A percentile compares a stretch with the other conserved stretches of the same genome.
These are phyloP conservation scores for Penicillium thymicola DNA, from an alignment of 2,329 filamentous ascomycete genomes.

Conservation along the genomic window DNA sequence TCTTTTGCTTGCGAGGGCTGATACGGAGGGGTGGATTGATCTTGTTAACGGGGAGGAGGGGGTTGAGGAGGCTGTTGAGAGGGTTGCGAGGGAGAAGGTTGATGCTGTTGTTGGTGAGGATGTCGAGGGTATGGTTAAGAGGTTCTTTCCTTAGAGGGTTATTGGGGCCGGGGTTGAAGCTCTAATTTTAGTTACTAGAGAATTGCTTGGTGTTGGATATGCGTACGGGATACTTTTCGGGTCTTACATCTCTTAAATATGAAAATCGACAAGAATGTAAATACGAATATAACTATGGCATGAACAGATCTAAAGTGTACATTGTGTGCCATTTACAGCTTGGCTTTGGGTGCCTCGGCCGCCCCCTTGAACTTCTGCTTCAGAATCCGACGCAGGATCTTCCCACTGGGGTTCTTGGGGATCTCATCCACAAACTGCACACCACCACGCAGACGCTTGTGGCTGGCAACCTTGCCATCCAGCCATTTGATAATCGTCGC, in stretches of 20 bases:
- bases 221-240: neutral
- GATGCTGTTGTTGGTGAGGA: constrained; percentile 53
- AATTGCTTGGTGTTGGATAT: neutral
- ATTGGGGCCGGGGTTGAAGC: neutral
- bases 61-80: constrained; percentile 47
- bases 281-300: neutral
- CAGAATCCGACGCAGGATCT: constrained; percentile 47
- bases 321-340: constrained; percentile 32
- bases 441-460: constrained; percentile 47
- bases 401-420: constrained; percentile 49
- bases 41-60: constrained; percentile 50
- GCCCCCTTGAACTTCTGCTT: constrained; percentile 45
- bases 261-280: neutral
- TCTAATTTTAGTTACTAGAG: neutral
- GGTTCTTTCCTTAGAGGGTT: constrained; percentile 26
- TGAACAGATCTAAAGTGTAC: neutral
- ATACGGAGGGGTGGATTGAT: constrained; percentile 54
- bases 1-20: constrained; percentile 47
- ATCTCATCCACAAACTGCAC: constrained; percentile 46
- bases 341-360: constrained; percentile 36
- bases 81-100: constrained; percentile 43
- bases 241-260: neutral
- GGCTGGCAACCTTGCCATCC: constrained; percentile 41
- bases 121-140: constrained; percentile 44
- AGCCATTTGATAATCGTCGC: constrained; percentile 46